Conservation (phyloP, 768 basidiomycete species). For the Fistulinella prunicolor region DNA sequence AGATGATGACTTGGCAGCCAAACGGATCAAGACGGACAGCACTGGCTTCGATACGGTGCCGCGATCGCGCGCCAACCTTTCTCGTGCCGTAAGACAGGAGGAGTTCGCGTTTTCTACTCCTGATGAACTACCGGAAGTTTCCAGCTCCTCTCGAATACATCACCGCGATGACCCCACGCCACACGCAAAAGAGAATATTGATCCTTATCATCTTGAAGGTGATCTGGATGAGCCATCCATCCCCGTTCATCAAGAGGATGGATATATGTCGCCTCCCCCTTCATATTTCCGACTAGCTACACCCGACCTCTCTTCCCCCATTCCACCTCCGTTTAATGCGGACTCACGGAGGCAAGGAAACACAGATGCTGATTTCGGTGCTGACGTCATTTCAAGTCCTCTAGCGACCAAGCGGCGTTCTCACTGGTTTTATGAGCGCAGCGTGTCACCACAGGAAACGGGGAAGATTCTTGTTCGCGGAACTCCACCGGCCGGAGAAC, state of each 20-base stretch:
- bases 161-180: constrained; percentile 47
- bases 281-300: constrained; percentile 49
- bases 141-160: constrained; percentile 19
- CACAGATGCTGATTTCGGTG: constrained; percentile 47
- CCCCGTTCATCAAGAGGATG: constrained; percentile 69
- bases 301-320: constrained; percentile 65
- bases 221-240: constrained; percentile 40
- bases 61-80: constrained; percentile 17
- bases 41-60: constrained; percentile 27
- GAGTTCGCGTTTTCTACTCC: constrained; percentile 3
- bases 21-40: constrained; percentile 41
- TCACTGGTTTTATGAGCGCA: constrained; percentile 6
- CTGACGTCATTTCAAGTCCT: constrained; percentile 42
- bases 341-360: constrained; percentile 7
- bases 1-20: constrained; percentile 58
- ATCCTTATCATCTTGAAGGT: constrained; percentile 39
- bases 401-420: constrained; percentile 21
- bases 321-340: constrained; percentile 31
- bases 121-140: constrained; percentile 27
- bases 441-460: constrained; percentile 1
- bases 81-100: constrained; percentile 14
- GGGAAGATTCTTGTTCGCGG: constrained; percentile 27
- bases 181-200: constrained; percentile 38
- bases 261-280: constrained; percentile 72
- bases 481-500: constrained; percentile 19